Base-by-base conservation (phyloP, 2,329 filamentous ascomycete genomes). In the Colletotrichum orbiculare region DNA sequence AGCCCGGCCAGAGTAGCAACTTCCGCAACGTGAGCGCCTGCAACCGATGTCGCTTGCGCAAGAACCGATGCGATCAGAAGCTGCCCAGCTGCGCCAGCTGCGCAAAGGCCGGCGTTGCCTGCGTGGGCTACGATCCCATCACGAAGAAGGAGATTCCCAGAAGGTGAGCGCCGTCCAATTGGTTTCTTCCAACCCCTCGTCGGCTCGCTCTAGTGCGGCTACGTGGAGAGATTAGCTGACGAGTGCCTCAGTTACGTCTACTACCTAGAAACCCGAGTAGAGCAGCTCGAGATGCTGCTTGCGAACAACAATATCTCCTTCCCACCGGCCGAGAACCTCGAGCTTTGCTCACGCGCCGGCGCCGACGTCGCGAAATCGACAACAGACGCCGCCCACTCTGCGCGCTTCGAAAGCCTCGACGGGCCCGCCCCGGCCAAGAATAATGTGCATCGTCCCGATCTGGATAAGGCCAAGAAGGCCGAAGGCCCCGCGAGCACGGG, bases 61-160 rank as follows among this genome's bases (percentile, higher is more conserved):
- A 98, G 83, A 98, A 97, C 76, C 87, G 94, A 57, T 98, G 95
- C 79, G 95, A 98, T 78, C 95, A 97, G 83, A 90, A 91, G 69
- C 85, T 98, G 67, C 95, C 95, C 8, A 93, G 92, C 72, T 98
- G 95, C 77, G 90, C 92, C 46, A 93, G 92, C 71, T 98, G 95
- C 79, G 93, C 94, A 76, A 97, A 97, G 81, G 94, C 92, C n/a
- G 87, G 87, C 64, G 92, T 96, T 49, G 90, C 92, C 70, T 98
- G 96, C 76, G 93, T 97, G 54, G 95, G 95, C 68, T 97, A 97
- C 77, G 95, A 98, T 75, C 94, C 95, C 39, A 97, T 97, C 73
- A 97, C 93, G 33, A 97, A 97, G 83, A 90, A 92, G 74, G 94
- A 97, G 79, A 97, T 98, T 64, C 95, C 95, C 54, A 87, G 94